Conservation (phyloP, 2,329 filamentous ascomycete genomes). For the Thelonectria rubi region DNA sequence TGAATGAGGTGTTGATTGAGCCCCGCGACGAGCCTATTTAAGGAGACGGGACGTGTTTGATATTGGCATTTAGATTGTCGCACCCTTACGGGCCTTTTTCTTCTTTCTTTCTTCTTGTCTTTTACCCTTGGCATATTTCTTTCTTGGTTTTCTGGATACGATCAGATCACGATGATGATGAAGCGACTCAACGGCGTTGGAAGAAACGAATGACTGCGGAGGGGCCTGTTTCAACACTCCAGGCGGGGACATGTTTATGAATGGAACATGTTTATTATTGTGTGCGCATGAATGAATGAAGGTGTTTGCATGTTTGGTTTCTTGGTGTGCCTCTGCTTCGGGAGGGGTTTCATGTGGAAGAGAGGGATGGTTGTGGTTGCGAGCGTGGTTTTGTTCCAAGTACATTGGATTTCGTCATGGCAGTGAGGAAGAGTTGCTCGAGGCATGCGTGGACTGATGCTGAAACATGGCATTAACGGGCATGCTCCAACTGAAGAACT, state of each 20-base stretch:
- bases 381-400: background rate
- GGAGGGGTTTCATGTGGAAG: background rate
- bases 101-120: slow-evolving; percentile 11
- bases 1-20: slow-evolving; percentile 84
- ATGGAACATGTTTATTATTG: slow-evolving; percentile 1
- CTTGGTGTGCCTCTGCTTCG: background rate
- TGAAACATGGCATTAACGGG: background rate
- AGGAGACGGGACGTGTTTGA: background rate
- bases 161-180: slow-evolving; percentile 33
- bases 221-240: slow-evolving; percentile 37
- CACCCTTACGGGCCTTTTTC: slow-evolving; percentile 18
- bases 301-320: slow-evolving; percentile 1
- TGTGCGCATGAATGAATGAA: background rate
- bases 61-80: slow-evolving; percentile 28
- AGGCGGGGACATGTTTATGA: slow-evolving; percentile 24
- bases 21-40: slow-evolving; percentile 79
- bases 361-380: background rate
- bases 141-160: slow-evolving; percentile 21
- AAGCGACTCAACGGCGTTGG: slow-evolving; percentile 36
- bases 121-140: slow-evolving; percentile 4
- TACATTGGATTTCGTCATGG: background rate
- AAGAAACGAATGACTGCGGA: slow-evolving; percentile 28
- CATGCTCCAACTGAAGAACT: no score
- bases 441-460: slow-evolving; percentile 1
- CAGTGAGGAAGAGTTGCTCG: background rate